Base-by-base conservation (phyloP, 306 rosid genomes). In the Bauhinia variegata region DNA sequence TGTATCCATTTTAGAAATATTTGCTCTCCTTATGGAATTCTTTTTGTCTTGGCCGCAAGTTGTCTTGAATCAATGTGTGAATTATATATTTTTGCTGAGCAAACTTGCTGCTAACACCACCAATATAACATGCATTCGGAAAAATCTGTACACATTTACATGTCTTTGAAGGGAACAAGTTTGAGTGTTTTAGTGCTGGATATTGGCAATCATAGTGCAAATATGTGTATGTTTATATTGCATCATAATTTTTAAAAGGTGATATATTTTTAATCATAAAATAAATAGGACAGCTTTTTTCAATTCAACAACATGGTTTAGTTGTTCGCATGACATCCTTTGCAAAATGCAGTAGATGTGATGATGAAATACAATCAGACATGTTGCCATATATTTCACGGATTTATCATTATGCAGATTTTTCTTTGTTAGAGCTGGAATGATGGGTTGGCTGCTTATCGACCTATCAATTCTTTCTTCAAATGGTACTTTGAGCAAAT, bases 361-460 rank as follows among this genome's bases (percentile, higher is more conserved):
- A 69, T 53, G 63, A 57, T 41, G 32, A 34, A 73, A 61, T 60
- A 32, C 37, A 74, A 55, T 73, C 55, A 55, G 63, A 65, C 65
- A 44, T 64, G 60, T 23, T 42, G 68, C 67, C 54, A 51, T 52
- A 23, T n/a, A 17, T 59, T 48, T 43, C 44, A 44, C 31, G 39
- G 42, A 47, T 60, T 61, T 67, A 19, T 72, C 55, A 16, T 79
- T 77, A 16, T 72, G 85, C 80, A 93, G 97, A 79, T 90, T 93
- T 83, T 93, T 93, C 89, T 90, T 88, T 75, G 96, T 93, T 78
- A 81, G 97, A 90, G 97, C 96, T 73, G 99, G 97, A 77, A 88
- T 93, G 96, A 88, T 93, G 95, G 96, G 96, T 23, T 93, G 97
- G 99, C 82, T 93, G 39, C 84, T 88, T 62, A 88, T 93, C 82